phyloP scores from a whole-genome alignment of 257 asterid species.

The Solanum pennellii region DNA sequence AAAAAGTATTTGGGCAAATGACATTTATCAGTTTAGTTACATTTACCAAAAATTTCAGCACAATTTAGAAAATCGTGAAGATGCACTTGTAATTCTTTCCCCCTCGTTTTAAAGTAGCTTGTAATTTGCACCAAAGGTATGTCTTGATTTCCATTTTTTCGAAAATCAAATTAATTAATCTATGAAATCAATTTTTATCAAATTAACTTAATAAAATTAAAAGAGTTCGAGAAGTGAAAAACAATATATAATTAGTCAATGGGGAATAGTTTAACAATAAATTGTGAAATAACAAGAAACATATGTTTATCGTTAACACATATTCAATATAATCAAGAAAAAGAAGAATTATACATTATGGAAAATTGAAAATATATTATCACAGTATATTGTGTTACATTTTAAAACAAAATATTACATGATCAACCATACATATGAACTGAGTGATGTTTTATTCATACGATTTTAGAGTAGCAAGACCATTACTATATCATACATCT shows the following conservation, averaged over 20 bases:
- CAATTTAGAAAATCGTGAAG: not conserved
- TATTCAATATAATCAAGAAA: no score
- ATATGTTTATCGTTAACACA: not conserved
- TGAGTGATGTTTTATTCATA: not conserved
- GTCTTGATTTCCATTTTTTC: no score
- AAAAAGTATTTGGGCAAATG: not conserved
- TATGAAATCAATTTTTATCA: no score
- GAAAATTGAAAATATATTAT: not conserved
- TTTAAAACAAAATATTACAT: not conserved
- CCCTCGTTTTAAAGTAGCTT: no score
- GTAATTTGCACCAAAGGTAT: no score
- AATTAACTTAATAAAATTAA: no score
- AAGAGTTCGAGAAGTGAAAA: not conserved
- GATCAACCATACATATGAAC: not conserved
- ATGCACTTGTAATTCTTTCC: no score
- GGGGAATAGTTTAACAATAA: not conserved
- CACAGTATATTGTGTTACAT: not conserved
- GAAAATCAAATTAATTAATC: no score
- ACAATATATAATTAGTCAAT: not conserved
- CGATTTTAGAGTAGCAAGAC: not conserved
- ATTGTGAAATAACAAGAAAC: not conserved
- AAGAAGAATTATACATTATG: not conserved
- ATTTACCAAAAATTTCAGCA: not conserved
- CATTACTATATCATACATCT: not conserved
- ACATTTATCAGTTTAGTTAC: not conserved